phyloP scores from a whole-genome alignment of 2,329 filamentous ascomycete genomes.

The Pseudohalonectria lignicola region DNA sequence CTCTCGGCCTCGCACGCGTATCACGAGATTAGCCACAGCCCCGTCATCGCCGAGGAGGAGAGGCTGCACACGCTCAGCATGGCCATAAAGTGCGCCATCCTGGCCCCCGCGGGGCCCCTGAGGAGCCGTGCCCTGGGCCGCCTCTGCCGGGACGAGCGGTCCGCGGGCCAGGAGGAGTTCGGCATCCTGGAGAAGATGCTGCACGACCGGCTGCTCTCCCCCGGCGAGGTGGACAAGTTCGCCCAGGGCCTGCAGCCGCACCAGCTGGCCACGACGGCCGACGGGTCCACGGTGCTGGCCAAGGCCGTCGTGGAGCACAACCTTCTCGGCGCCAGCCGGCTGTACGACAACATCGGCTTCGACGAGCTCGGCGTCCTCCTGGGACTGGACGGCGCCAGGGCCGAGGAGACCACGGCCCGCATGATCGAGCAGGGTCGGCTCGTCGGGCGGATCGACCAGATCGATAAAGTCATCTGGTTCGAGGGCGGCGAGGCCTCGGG shows the following conservation, averaged over 20 bases:
- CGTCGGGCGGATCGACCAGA: slow-evolving; percentile 85
- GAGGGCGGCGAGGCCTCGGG: slow-evolving; percentile 62
- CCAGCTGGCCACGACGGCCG: slow-evolving; percentile 79
- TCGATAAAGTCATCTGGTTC: slow-evolving; percentile 80
- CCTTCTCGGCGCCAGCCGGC: slow-evolving; percentile 68
- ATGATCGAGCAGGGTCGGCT: slow-evolving; percentile 96
- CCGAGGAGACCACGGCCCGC: slow-evolving; percentile 80
- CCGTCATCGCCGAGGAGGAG: slow-evolving; percentile 75
- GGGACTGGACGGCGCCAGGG: slow-evolving; percentile 67
- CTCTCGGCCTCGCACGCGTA: slow-evolving; percentile 80
- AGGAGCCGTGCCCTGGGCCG: slow-evolving; percentile 70
- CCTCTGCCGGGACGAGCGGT: slow-evolving; percentile 88
- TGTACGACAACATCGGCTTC: slow-evolving; percentile 70
- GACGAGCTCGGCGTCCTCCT: slow-evolving; percentile 67
- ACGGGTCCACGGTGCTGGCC: slow-evolving; percentile 85
- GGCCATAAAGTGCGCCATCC: slow-evolving; percentile 83
- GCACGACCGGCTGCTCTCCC: slow-evolving; percentile 71
- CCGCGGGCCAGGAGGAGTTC: slow-evolving; percentile 65
- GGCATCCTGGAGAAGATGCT: slow-evolving; percentile 96
- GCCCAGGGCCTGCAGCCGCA: slow-evolving; percentile 71
- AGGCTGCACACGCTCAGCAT: slow-evolving; percentile 73
- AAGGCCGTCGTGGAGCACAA: slow-evolving; percentile 96
- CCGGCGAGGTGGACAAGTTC: slow-evolving; percentile 79
- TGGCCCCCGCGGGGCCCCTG: slow-evolving; percentile 81
- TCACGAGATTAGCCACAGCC: slow-evolving; percentile 71